A percentile compares a stretch with the other conserved stretches of the same genome.
These are phyloP conservation scores for Aspergillus chevalieri DNA, from an alignment of 2,329 filamentous ascomycete genomes.

Conservation along the genomic window DNA sequence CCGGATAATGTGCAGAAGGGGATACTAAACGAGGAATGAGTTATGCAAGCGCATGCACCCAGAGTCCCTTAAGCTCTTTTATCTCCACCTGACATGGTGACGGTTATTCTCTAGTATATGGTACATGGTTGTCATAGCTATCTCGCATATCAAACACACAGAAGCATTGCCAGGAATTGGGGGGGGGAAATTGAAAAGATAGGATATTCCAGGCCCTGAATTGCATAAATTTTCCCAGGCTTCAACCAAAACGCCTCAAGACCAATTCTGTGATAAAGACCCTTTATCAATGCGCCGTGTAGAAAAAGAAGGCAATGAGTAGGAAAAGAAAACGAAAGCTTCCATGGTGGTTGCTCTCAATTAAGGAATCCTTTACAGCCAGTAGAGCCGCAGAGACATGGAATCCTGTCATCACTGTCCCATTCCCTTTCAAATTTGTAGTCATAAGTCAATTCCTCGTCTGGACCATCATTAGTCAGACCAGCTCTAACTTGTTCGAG, in stretches of 20 bases:
- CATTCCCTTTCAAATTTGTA: constrained; percentile 99
- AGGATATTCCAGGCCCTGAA: not conserved
- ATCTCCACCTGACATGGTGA: not conserved
- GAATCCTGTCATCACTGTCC: constrained; percentile 88
- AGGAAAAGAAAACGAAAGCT: not conserved
- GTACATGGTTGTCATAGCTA: constrained; percentile 15
- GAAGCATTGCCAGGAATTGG: not conserved
- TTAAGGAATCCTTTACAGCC: constrained; percentile 99
- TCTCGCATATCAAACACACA: constrained; percentile 5
- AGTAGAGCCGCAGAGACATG: constrained; percentile 90
- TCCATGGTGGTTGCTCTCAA: constrained; percentile 42
- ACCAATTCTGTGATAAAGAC: not conserved
- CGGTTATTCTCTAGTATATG: constrained; percentile 11
- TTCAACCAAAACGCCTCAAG: constrained; percentile 8
- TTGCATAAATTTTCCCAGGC: constrained; percentile 3
- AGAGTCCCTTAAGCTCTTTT: too few relatives aligned
- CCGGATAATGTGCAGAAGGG: not conserved
- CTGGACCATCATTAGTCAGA: constrained; percentile 43
- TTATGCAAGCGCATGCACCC: too few relatives aligned
- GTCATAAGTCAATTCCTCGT: constrained; percentile 98
- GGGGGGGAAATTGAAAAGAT: constrained; percentile 8
- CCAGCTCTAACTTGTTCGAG: not conserved
- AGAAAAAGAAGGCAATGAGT: not conserved
- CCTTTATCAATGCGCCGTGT: not conserved
- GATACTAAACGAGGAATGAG: not conserved